Evolutionary conservation across 371 early-diverging fungal species (phyloP), one percentile per base, ranked within the genome.

Genomic region (Mucor racemosus): DNA sequence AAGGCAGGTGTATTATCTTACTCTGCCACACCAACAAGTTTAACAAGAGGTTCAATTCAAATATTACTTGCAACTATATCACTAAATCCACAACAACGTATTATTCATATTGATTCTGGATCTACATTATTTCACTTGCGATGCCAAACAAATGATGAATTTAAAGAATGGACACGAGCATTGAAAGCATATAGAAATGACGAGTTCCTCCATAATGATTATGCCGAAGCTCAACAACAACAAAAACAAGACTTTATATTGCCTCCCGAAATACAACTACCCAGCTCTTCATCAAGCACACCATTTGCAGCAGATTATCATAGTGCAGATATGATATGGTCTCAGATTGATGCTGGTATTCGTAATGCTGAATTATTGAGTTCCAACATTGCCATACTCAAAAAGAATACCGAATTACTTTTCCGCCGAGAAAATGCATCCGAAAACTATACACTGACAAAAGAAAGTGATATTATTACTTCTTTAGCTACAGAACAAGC

Each of bases 51-150:
- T 8, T 86, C 90, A 34, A 83, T 94, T 13, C 79, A 87, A 54
- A 75, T 91, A 21, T 69, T 71, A 19, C 78, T 79, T 15, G 84
- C 90, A 5, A 85, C 88, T 3, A 79, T 91, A n/a, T 83, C 88
- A 3, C 78, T 85, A 11, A 77, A 77, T 34, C 71, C 71, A 54
- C 82, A 88, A 15, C 87, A 88, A 62, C 75, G 78, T 19, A 74
- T 88, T 44, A 90, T 95, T 65, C 89, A 90, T 60, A 87, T 95
- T 26, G 93, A 95, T 67, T 88, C 92, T 6, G 95, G 93, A 50
- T 80, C 87, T 13, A 83, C 76, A 40, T 76, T 92, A 26, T 84
- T 86, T 65, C 92, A 93, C 62, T 81, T 95, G 68, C 92, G 90
- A 66, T 88, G 90, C 0, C 70, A 83, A 14, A 81, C 79, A 5